A percentile compares a stretch with the other conserved stretches of the same genome.
phyloP scores from a whole-genome alignment of 129 eudicot species.

The Flaveria linearis region DNA sequence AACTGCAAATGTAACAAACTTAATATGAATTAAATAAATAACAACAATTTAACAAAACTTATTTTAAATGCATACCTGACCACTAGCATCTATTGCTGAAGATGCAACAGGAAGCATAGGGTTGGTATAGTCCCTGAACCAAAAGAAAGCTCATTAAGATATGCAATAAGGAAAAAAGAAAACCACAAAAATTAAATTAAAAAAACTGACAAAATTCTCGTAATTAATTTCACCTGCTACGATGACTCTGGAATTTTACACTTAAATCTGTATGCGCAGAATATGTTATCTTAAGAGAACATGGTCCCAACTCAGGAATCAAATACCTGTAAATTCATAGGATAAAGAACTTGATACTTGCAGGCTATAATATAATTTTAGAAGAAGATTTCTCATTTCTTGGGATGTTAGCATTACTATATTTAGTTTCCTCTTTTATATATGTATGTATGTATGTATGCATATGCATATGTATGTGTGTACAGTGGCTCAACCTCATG shows the following conservation, averaged over 20 bases:
- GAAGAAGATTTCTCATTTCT: no score
- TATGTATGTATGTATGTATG: no score
- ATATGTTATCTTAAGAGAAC: conserved; percentile 76
- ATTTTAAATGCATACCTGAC: conserved; percentile 61
- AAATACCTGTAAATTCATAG: conserved; percentile 53
- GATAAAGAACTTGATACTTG: conserved; percentile 10
- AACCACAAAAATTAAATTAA: background rate
- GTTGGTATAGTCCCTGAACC: conserved; percentile 87
- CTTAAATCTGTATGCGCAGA: conserved; percentile 97
- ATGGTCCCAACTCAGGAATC: conserved; percentile 89
- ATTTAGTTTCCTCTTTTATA: no score
- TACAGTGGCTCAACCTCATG: no score
- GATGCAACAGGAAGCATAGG: conserved; percentile 93
- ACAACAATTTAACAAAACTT: background rate
- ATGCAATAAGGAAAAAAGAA: background rate
- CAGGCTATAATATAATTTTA: no score
- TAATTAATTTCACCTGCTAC: conserved; percentile 69
- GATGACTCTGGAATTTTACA: conserved; percentile 92
- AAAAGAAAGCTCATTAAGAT: conserved; percentile 19
- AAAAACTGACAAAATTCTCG: background rate
- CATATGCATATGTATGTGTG: no score
- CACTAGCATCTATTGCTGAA: conserved; percentile 89
- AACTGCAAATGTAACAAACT: conserved; percentile 50
- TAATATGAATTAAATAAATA: background rate
- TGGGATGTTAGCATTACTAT: background rate